Conservation (phyloP, 805 yeast species). For the Wickerhamomyces ciferrii region DNA sequence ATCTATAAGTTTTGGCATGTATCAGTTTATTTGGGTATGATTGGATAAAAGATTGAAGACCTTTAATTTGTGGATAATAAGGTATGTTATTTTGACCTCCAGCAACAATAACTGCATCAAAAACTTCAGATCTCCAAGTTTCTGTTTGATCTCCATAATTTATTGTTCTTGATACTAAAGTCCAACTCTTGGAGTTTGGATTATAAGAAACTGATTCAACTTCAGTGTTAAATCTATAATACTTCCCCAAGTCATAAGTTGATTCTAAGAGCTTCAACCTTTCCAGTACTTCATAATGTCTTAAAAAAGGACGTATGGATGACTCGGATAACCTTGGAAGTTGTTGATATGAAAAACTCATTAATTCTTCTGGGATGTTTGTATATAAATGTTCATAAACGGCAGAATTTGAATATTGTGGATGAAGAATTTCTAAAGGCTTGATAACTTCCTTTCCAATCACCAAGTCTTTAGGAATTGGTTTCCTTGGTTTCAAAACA, state of each 20-base stretch:
- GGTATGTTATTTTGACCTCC: slow-evolving; percentile 54
- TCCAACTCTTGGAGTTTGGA: slow-evolving; percentile 29
- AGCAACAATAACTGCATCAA: slow-evolving; percentile 50
- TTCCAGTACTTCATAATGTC: slow-evolving; percentile 23
- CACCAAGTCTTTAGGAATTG: slow-evolving; percentile 17
- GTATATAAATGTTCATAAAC: slow-evolving; percentile 29
- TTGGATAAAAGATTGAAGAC: slow-evolving; percentile 33
- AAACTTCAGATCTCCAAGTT: slow-evolving; percentile 36
- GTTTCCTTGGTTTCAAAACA: slow-evolving; percentile 16
- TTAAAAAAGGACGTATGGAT: slow-evolving; percentile 23
- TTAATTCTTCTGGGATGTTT: slow-evolving; percentile 29
- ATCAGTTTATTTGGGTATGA: slow-evolving; percentile 28
- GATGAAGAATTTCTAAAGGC: slow-evolving; percentile 5
- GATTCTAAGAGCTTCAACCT: slow-evolving; percentile 21
- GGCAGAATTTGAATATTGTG: slow-evolving; percentile 31
- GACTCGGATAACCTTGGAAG: not conserved
- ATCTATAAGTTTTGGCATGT: slow-evolving; percentile 41
- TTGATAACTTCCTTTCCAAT: not conserved
- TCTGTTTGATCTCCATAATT: slow-evolving; percentile 9
- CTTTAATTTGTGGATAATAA: slow-evolving; percentile 39
- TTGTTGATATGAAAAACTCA: slow-evolving; percentile 23
- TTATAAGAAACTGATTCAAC: slow-evolving; percentile 29
- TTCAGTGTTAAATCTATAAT: slow-evolving; percentile 28
- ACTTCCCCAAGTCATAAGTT: slow-evolving; percentile 20
- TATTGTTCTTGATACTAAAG: slow-evolving; percentile 15